Evolutionary conservation across 2,329 filamentous ascomycete species (phyloP).

Genomic region (Hymenoscyphus fraxineus): DNA sequence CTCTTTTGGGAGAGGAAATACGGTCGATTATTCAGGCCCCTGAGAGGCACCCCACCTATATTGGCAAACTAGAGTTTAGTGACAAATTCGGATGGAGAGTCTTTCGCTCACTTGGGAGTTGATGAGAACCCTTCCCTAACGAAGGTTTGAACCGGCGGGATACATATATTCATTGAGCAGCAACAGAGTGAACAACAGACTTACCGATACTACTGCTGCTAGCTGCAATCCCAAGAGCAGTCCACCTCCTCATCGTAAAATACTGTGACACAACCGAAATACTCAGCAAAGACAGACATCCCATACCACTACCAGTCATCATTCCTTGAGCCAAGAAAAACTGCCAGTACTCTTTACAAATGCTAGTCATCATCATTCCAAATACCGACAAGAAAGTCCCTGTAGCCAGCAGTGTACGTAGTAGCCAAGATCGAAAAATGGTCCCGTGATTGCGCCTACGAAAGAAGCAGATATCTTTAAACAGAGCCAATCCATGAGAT

Average conservation of each 20-base stretch:
- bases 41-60: no score
- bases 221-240: background rate
- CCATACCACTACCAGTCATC: constrained; percentile 42
- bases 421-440: constrained; percentile 24
- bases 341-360: constrained; percentile 47
- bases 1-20: no score
- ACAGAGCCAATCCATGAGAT: constrained; percentile 49
- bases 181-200: no score
- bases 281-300: constrained; percentile 58
- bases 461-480: constrained; percentile 41
- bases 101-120: no score
- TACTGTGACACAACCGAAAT: constrained; percentile 60
- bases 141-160: no score
- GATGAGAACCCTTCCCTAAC: no score
- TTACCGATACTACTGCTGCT: background rate
- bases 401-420: constrained; percentile 19
- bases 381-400: constrained; percentile 40
- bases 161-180: no score
- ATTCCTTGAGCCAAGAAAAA: constrained; percentile 52
- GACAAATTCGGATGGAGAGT: no score
- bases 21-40: no score
- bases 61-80: no score
- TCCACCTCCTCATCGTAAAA: constrained; percentile 15
- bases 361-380: constrained; percentile 37
- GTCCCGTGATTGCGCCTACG: constrained; percentile 29